These are phyloP conservation scores for Hypoxylon sp. DNA, from an alignment of 2,329 filamentous ascomycete species.

Conservation along the genomic window DNA sequence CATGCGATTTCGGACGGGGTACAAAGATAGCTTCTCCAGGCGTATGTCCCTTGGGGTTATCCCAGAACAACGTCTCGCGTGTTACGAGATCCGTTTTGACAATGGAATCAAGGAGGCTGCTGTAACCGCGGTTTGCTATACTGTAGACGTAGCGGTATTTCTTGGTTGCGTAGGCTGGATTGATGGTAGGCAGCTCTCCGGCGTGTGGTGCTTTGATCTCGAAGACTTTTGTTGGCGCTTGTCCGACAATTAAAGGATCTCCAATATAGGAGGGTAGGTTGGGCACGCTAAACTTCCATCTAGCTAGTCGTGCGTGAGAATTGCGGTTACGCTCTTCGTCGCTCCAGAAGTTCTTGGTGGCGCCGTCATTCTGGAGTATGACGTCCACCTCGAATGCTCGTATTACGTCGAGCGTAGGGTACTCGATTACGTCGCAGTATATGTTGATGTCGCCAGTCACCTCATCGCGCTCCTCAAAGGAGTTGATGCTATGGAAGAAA, in stretches of 20 bases:
- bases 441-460: constrained; percentile 63
- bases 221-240: constrained; percentile 53
- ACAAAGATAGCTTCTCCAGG: constrained; percentile 81
- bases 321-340: constrained; percentile 58
- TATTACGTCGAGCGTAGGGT: constrained; percentile 75
- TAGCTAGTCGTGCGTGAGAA: constrained; percentile 58
- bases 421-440: constrained; percentile 75
- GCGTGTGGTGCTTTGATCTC: constrained; percentile 67
- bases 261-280: constrained; percentile 2
- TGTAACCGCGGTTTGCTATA: constrained; percentile 68
- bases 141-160: constrained; percentile 74
- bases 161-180: constrained; percentile 67
- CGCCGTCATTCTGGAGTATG: constrained; percentile 67
- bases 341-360: constrained; percentile 61
- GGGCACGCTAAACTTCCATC: constrained; percentile 62
- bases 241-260: neutral
- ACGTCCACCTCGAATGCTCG: constrained; percentile 79
- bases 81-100: constrained; percentile 75
- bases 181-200: constrained; percentile 77
- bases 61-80: constrained; percentile 69
- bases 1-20: constrained; percentile 58
- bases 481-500: constrained; percentile 85
- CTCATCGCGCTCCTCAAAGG: constrained; percentile 73
- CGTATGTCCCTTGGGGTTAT: constrained; percentile 69
- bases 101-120: constrained; percentile 73